A percentile compares a stretch with the other conserved stretches of the same genome.
These are phyloP conservation scores for Hibiscus syriacus DNA, from an alignment of 345 rosid genomes.

Conservation along the genomic window DNA sequence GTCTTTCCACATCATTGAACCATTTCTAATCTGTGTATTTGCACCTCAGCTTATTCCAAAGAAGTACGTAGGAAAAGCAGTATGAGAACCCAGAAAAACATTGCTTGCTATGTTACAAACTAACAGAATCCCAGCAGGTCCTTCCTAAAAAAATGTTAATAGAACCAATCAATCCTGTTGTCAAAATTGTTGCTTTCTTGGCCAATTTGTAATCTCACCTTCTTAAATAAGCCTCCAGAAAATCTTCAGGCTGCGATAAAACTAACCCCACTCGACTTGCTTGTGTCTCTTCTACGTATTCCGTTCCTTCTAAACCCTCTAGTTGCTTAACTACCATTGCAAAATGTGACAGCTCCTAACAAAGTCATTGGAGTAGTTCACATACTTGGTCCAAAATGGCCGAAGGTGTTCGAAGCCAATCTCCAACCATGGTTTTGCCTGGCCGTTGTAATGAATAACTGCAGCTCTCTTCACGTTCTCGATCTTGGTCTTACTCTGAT, in stretches of 20 bases:
- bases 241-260: slow-evolving; percentile 18
- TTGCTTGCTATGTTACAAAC: too few species aligned
- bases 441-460: slow-evolving; percentile 96
- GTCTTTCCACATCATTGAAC: too few species aligned
- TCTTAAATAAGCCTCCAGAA: slow-evolving; percentile 13
- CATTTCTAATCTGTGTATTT: too few species aligned
- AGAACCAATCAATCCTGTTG: slow-evolving; percentile 15
- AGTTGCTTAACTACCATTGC: slow-evolving; percentile 48
- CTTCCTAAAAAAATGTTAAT: not conserved
- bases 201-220: slow-evolving; percentile 21
- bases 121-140: too few species aligned
- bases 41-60: too few species aligned
- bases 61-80: too few species aligned
- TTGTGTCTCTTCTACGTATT: slow-evolving; percentile 15
- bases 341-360: slow-evolving; percentile 85
- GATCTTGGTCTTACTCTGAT: slow-evolving; percentile 64
- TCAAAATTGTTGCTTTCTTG: slow-evolving; percentile 14
- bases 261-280: slow-evolving; percentile 20
- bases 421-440: slow-evolving; percentile 93
- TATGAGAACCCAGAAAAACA: too few species aligned
- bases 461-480: slow-evolving; percentile 73
- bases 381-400: slow-evolving; percentile 92
- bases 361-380: slow-evolving; percentile 85
- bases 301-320: slow-evolving; percentile 23
- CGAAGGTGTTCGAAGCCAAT: slow-evolving; percentile 94